A percentile compares a stretch with the other conserved stretches of the same genome.
These are phyloP conservation scores for Solanum chaucha DNA, from an alignment of 257 asterid species.

Conservation along the genomic window DNA sequence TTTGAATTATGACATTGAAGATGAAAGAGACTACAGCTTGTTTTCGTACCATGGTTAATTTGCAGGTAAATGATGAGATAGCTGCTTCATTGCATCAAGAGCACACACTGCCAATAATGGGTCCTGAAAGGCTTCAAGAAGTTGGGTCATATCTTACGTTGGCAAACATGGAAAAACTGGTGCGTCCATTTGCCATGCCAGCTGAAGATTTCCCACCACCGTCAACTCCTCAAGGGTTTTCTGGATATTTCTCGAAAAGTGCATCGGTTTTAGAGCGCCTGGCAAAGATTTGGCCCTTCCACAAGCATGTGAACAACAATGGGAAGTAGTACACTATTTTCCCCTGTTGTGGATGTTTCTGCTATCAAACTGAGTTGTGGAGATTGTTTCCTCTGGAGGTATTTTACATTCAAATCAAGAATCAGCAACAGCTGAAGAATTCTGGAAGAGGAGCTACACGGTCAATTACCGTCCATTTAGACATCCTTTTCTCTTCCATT, in stretches of 20 bases:
- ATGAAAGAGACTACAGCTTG: not conserved
- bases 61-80: slow-evolving; percentile 55
- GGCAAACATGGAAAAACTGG: slow-evolving; percentile 74
- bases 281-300: slow-evolving; percentile 81
- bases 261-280: slow-evolving; percentile 86
- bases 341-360: not conserved
- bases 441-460: not conserved
- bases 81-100: slow-evolving; percentile 72
- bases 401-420: not conserved
- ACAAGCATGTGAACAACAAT: slow-evolving; percentile 45
- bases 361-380: not conserved
- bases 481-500: not conserved
- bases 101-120: slow-evolving; percentile 85
- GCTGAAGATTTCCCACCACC: slow-evolving; percentile 95
- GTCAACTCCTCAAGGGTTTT: slow-evolving; percentile 68
- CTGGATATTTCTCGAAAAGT: slow-evolving; percentile 88
- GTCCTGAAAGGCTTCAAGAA: slow-evolving; percentile 92
- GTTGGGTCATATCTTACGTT: slow-evolving; percentile 59
- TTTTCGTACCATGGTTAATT: not conserved
- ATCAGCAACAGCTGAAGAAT: not conserved
- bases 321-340: slow-evolving; percentile 20
- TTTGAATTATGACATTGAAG: not conserved
- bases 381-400: not conserved
- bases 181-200: slow-evolving; percentile 83
- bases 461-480: not conserved